Percentiles rank a stretch among this genome's conserved stretches.
Conservation (phyloP, 495 filamentous ascomycete genomes). For the Neurospora sublineolata region DNA sequence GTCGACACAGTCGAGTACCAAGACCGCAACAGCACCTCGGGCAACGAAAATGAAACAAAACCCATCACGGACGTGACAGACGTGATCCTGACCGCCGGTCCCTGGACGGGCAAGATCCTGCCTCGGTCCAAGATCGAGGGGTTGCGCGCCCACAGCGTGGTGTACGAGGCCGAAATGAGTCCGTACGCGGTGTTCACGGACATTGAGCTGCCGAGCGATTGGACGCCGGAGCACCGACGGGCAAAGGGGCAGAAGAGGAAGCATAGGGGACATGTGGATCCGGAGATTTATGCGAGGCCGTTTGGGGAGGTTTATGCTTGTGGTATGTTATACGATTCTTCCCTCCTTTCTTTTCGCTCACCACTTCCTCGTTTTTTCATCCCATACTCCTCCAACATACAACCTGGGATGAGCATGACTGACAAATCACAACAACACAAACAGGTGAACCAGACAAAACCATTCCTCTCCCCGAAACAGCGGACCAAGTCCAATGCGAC, state of each 20-base stretch:
- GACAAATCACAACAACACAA: conserved; percentile 1
- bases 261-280: conserved; percentile 53
- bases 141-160: conserved; percentile 81
- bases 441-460: conserved; percentile 68
- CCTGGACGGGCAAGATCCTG: conserved; percentile 71
- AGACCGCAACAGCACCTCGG: conserved; percentile 41
- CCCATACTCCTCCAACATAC: neutral
- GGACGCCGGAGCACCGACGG: conserved; percentile 31
- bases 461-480: conserved; percentile 63
- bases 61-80: conserved; percentile 65
- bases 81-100: conserved; percentile 74
- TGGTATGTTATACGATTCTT: conserved; percentile 21
- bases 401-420: neutral
- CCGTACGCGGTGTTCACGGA: conserved; percentile 86
- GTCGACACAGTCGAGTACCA: conserved; percentile 66
- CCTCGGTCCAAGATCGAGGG: conserved; percentile 69
- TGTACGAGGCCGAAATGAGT: conserved; percentile 67
- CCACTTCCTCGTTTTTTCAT: neutral
- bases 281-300: conserved; percentile 89
- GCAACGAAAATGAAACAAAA: conserved; percentile 17
- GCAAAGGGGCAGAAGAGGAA: conserved; percentile 38
- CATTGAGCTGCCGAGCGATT: conserved; percentile 61
- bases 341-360: neutral
- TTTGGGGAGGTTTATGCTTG: conserved; percentile 87
- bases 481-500: conserved; percentile 70